Conservation (phyloP, 225 moss, liverwort and hornwort species). For the Marchantia paleacea region DNA sequence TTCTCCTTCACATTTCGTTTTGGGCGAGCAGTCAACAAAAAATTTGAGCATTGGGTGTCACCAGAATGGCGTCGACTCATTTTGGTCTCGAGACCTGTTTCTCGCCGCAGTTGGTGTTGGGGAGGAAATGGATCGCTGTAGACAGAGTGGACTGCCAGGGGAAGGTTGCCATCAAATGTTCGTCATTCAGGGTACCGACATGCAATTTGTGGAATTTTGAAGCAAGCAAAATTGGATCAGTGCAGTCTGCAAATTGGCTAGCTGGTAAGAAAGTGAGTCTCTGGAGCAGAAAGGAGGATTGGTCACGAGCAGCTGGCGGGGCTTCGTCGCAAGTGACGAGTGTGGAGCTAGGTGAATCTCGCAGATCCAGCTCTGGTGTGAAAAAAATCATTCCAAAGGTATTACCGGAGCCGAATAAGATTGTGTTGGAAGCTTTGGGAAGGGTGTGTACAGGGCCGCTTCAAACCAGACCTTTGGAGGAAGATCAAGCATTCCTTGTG, state of each 20-base stretch:
- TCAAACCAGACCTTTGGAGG: slow-evolving; percentile 69
- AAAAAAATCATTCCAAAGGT: slow-evolving; percentile 42
- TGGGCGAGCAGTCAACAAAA: not conserved
- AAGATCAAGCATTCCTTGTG: slow-evolving; percentile 61
- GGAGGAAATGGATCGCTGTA: not conserved
- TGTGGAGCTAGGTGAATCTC: slow-evolving; percentile 22
- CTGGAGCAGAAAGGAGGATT: slow-evolving; percentile 1
- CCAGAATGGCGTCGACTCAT: slow-evolving; percentile 7
- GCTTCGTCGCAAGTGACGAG: slow-evolving; percentile 20
- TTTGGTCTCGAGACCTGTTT: slow-evolving; percentile 11
- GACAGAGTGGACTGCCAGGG: slow-evolving; percentile 11
- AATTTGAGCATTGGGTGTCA: not conserved
- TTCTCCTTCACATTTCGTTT: not conserved
- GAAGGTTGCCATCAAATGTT: slow-evolving; percentile 5
- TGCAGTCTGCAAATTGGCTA: not conserved
- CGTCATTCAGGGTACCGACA: not conserved
- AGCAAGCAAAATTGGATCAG: not conserved
- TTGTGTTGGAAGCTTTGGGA: slow-evolving; percentile 66
- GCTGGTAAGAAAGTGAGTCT: slow-evolving; percentile 10
- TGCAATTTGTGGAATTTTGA: not conserved
- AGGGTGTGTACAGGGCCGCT: slow-evolving; percentile 81
- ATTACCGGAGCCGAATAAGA: slow-evolving; percentile 59
- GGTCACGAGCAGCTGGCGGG: slow-evolving; percentile 8
- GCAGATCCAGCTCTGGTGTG: slow-evolving; percentile 8
- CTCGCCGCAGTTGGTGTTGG: not conserved